Percentiles rank a stretch among this genome's conserved stretches.
Evolutionary conservation across 2,329 filamentous ascomycete species (phyloP).

Genomic region (Pseudogymnoascus sp.): DNA sequence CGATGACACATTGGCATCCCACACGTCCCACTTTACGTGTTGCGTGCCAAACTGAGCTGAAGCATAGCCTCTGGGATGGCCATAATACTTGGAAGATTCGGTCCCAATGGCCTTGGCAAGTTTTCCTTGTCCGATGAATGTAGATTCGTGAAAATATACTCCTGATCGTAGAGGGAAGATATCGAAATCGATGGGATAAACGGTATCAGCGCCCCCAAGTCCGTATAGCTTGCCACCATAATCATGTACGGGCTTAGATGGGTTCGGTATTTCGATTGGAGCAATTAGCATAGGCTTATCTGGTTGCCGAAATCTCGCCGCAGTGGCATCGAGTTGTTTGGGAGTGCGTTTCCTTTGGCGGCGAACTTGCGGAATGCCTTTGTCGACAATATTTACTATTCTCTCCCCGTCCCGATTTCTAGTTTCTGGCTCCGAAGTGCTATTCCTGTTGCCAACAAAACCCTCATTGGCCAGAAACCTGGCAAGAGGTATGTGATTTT

Average conservation of each 20-base stretch:
- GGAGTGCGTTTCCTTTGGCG: constrained; percentile 23
- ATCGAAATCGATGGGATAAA: constrained; percentile 56
- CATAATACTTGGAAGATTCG: constrained; percentile 29
- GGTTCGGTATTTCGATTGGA: constrained; percentile 12
- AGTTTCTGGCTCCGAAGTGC: background rate
- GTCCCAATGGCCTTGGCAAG: constrained; percentile 34
- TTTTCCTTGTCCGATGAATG: constrained; percentile 48
- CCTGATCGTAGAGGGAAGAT: constrained; percentile 48
- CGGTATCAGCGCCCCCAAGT: constrained; percentile 51
- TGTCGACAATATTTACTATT: background rate
- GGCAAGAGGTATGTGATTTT: constrained; percentile 30
- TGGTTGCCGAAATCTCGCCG: constrained; percentile 28
- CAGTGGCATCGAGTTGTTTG: constrained; percentile 24
- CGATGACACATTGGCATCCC: constrained; percentile 51
- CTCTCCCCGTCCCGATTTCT: background rate
- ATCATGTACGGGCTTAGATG: constrained; percentile 16
- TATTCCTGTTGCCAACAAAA: constrained; percentile 12
- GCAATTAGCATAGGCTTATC: constrained; percentile 24
- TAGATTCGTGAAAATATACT: constrained; percentile 52
- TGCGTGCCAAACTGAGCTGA: constrained; percentile 37
- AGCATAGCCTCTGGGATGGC: background rate
- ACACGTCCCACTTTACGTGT: constrained; percentile 45
- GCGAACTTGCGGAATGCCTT: background rate
- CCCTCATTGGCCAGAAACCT: constrained; percentile 28
- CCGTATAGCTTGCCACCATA: constrained; percentile 39